Percentiles rank a stretch among this genome's conserved stretches.
These are phyloP conservation scores for Ogataea minuta DNA, from an alignment of 805 yeast species.

Conservation along the genomic window DNA sequence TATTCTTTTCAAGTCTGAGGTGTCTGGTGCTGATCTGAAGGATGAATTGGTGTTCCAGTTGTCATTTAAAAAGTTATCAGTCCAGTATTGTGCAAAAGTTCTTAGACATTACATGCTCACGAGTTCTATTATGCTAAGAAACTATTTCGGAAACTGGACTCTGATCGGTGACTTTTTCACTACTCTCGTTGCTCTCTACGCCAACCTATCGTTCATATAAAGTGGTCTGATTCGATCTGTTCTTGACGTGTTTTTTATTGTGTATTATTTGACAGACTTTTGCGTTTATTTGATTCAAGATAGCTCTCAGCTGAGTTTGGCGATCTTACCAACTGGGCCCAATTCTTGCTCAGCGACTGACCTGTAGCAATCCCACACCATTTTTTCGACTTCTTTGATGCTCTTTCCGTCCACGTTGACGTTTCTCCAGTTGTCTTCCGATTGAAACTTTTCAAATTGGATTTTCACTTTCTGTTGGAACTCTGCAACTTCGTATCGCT, in stretches of 20 bases:
- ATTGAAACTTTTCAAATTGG: constrained; percentile 48
- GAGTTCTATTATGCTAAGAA: constrained; percentile 39
- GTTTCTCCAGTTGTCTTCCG: constrained; percentile 38
- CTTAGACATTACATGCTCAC: constrained; percentile 27
- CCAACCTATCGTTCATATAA: constrained; percentile 35
- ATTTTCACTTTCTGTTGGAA: constrained; percentile 73
- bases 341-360: constrained; percentile 15
- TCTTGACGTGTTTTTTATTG: constrained; percentile 11
- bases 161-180: constrained; percentile 46
- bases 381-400: constrained; percentile 52
- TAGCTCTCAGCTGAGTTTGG: constrained; percentile 1
- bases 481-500: constrained; percentile 73
- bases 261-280: constrained; percentile 15
- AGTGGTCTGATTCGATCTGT: constrained; percentile 8
- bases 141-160: constrained; percentile 47
- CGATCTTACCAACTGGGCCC: constrained; percentile 7
- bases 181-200: constrained; percentile 48
- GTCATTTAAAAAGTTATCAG: constrained; percentile 30
- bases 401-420: constrained; percentile 59
- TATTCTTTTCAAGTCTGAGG: constrained; percentile 34
- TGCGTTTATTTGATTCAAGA: constrained; percentile 10
- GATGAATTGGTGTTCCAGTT: constrained; percentile 33
- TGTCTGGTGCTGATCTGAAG: constrained; percentile 22
- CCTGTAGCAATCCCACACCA: constrained; percentile 41
- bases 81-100: constrained; percentile 19